Percentiles rank a stretch among this genome's conserved stretches.
Conservation (phyloP, 2,329 filamentous ascomycete genomes). For the Ascochyta viciae-villosae region DNA sequence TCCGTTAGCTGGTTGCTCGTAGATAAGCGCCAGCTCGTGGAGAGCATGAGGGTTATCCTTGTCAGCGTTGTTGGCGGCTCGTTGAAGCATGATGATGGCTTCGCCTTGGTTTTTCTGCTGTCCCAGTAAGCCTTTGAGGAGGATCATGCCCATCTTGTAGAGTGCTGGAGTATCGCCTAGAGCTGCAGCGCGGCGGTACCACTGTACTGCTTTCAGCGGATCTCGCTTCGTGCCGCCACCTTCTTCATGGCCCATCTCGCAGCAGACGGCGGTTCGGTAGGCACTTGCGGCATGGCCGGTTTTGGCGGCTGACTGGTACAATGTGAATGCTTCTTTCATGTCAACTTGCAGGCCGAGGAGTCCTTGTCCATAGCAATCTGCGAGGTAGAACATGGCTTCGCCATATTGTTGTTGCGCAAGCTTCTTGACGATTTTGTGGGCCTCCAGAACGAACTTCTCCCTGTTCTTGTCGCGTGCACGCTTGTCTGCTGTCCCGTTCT, state of each 20-base stretch:
- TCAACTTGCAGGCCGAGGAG: slow-evolving; percentile 80
- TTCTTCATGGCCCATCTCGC: slow-evolving; percentile 93
- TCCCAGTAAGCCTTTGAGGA: slow-evolving; percentile 90
- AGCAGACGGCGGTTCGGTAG: slow-evolving; percentile 95
- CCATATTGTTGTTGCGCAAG: slow-evolving; percentile 74
- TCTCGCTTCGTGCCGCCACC: slow-evolving; percentile 92
- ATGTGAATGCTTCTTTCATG: slow-evolving; percentile 87
- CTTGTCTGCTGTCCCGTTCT: slow-evolving; percentile 74
- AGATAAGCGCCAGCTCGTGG: slow-evolving; percentile 78
- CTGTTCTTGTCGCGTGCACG: slow-evolving; percentile 68
- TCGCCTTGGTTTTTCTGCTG: slow-evolving; percentile 83
- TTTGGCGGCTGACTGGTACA: slow-evolving; percentile 95
- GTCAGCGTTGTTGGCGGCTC: slow-evolving; percentile 87
- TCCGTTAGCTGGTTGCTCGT: slow-evolving; percentile 68
- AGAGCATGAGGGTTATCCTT: slow-evolving; percentile 91
- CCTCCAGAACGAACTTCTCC: slow-evolving; percentile 84
- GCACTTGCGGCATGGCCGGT: slow-evolving; percentile 83
- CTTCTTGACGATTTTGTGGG: slow-evolving; percentile 91
- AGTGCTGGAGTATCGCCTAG: slow-evolving; percentile 92
- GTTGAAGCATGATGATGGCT: slow-evolving; percentile 89
- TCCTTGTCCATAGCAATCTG: slow-evolving; percentile 87
- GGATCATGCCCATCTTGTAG: slow-evolving; percentile 98
- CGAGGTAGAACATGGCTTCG: slow-evolving; percentile 92
- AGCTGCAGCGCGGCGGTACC: slow-evolving; percentile 93
- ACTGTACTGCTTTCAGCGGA: slow-evolving; percentile 92